Base-by-base conservation (phyloP, 805 yeast genomes). In the Wickerhamomyces mucosus region DNA sequence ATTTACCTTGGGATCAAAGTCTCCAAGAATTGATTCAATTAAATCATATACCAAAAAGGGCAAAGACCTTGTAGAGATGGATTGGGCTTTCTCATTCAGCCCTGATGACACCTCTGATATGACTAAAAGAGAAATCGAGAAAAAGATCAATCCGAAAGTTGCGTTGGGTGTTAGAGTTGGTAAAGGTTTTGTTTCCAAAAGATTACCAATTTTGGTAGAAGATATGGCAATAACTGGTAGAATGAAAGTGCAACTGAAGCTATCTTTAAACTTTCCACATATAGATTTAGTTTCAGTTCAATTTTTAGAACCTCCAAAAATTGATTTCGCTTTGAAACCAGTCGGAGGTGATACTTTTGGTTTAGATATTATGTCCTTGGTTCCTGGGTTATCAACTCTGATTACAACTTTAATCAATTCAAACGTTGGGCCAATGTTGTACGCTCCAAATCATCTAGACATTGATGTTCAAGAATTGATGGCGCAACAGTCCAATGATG, bases 331-430 rank as follows among this genome's bases (percentile, higher is more conserved):
- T 15, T 69, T 82, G 62, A 82, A 82, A 51, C 94, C 94, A 8
- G 79, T 82, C 32, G 92, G 92, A 53, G 92, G 94, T 59, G 89
- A 82, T 51, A 77, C 88, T n/a, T 67, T 82, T 38, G 94, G 94
- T 39, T 50, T 82, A 27, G 94, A 82, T 58, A 71, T 82, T 43
- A 82, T 82, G 94, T 75, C 88, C 3, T 66, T 81, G 44, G 68
- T 82, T 41, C 94, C 94, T 4, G 92, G 92, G 39, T 69, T 82
- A 49, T 68, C 83, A 16, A 62, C 75, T 3, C 75, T 81, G 48
- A 86, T 82, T 33, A 80, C 77, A 40, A 65, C 69, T 15, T 64
- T 78, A 52, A 73, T 82, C 48, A 79, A 82, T 54, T 59, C 81
- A 29, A 78, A 61, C 42, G 73, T 76, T 46, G 76, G 81, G 26